Evolutionary conservation across 129 eudicot species (phyloP), one percentile per base, ranked within the genome.

Genomic region (Smallanthus sonchifolius): DNA sequence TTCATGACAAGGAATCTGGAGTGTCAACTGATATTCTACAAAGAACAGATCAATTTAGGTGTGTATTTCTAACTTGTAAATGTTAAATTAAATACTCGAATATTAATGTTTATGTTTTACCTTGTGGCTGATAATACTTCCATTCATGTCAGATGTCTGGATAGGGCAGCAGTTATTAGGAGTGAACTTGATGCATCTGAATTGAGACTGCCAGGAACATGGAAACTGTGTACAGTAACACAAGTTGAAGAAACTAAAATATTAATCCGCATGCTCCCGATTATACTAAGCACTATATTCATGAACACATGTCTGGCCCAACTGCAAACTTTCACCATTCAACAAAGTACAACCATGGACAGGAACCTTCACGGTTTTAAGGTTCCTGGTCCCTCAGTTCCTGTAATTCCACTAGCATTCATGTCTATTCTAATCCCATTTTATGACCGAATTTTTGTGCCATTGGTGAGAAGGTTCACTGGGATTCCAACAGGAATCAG

Each of bases 251-350:
- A 87, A 87, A 85, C 87, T 19, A 91, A 91, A 74, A 87, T 82
- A 49, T 24, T 86, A 54, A 45, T 87, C 17, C 89, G 97, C 28
- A 91, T 91, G 95, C 77, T 91, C 47, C 97, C 97, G 11, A 87
- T 91, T 37, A 86, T 91, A 57, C 39, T 91, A 42, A 91, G 87
- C 72, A 91, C 95, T 0, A 67, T 91, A 54, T 87, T 91, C 88
- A 91, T 87, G 97, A 91, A 91, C 85, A 91, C 91, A 7, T 91
- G 97, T 42, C 69, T 90, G 66, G 93, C 96, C 57, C 96, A 90
- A 67, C 88, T 87, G 60, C 96, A 89, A 75, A 89, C 96, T 24
- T 89, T 89, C 83, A 71, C 88, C 78, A 87, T 90, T 55, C 96
- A 90, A 70, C 96, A 90, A 78, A 85, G 93, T 75, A 85, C 73